These are phyloP conservation scores for Pichia paraexigua DNA, from an alignment of 805 yeast genomes.

Conservation along the genomic window DNA sequence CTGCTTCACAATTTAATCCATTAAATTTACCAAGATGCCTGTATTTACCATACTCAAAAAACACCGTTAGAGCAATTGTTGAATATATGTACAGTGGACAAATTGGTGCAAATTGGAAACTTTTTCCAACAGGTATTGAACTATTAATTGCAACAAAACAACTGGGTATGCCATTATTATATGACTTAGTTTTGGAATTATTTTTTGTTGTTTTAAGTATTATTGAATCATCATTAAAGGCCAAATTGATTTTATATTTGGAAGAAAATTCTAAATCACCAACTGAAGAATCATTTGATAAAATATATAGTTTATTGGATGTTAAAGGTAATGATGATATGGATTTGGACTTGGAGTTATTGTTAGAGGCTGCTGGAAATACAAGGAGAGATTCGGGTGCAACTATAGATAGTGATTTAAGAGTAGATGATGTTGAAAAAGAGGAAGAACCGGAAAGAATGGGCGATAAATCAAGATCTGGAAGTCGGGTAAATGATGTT, in stretches of 20 bases:
- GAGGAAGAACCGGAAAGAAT: neutral
- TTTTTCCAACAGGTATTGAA: slow-evolving; percentile 62
- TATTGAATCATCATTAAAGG: slow-evolving; percentile 35
- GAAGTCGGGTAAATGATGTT: neutral
- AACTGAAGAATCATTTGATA: neutral
- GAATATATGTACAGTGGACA: slow-evolving; percentile 77
- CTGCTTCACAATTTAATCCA: slow-evolving; percentile 11
- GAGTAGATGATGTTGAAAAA: neutral
- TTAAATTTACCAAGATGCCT: slow-evolving; percentile 51
- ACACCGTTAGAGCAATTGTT: slow-evolving; percentile 54
- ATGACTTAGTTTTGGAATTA: slow-evolving; percentile 61
- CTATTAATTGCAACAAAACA: slow-evolving; percentile 53
- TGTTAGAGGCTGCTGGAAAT: slow-evolving; percentile 5
- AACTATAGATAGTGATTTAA: slow-evolving; percentile 6
- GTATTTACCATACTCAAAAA: slow-evolving; percentile 59
- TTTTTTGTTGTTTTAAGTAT: slow-evolving; percentile 62
- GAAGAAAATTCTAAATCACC: neutral
- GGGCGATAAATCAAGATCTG: neutral
- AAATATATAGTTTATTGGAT: slow-evolving; percentile 3
- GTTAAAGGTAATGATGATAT: slow-evolving; percentile 8
- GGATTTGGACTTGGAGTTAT: slow-evolving; percentile 9
- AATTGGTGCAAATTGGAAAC: slow-evolving; percentile 66
- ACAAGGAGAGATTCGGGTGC: slow-evolving; percentile 12
- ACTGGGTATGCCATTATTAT: slow-evolving; percentile 61
- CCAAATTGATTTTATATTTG: slow-evolving; percentile 2